Conservation (phyloP, 345 rosid genomes). For the Litchi chinensis region DNA sequence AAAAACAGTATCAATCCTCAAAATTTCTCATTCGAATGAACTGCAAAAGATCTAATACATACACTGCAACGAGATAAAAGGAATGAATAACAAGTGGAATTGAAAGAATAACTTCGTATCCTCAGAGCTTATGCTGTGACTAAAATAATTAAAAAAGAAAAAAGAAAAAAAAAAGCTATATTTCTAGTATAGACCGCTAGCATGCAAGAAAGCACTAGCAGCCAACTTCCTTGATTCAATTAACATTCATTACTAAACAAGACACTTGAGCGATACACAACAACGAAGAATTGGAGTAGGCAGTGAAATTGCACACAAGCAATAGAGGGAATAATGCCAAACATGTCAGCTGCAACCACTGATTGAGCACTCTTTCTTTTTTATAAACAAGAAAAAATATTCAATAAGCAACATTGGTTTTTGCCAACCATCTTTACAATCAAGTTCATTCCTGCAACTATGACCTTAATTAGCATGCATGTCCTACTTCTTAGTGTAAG, state of each 20-base stretch:
- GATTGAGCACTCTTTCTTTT: background rate
- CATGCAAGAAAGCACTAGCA: background rate
- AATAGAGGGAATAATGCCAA: background rate
- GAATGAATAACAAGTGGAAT: background rate
- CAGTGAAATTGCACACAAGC: background rate
- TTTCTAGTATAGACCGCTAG: background rate
- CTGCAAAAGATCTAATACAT: background rate
- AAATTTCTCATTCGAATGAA: background rate
- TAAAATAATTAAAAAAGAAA: no score
- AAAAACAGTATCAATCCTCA: background rate
- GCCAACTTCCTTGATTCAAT: conserved; percentile 3
- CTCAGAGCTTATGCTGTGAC: background rate
- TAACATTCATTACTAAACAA: background rate
- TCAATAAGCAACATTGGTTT: background rate
- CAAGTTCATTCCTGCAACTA: background rate
- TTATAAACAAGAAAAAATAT: background rate
- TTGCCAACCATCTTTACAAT: conserved; percentile 4
- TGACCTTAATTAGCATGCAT: background rate
- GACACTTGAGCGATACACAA: conserved; percentile 3
- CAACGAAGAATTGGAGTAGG: background rate
- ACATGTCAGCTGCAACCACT: background rate
- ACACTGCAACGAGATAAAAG: background rate
- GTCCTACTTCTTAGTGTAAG: background rate
- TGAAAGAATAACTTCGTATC: background rate
- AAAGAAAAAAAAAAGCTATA: no score